These are phyloP conservation scores for Blastobotrys mokoenaii DNA, from an alignment of 805 yeast genomes.

Conservation along the genomic window DNA sequence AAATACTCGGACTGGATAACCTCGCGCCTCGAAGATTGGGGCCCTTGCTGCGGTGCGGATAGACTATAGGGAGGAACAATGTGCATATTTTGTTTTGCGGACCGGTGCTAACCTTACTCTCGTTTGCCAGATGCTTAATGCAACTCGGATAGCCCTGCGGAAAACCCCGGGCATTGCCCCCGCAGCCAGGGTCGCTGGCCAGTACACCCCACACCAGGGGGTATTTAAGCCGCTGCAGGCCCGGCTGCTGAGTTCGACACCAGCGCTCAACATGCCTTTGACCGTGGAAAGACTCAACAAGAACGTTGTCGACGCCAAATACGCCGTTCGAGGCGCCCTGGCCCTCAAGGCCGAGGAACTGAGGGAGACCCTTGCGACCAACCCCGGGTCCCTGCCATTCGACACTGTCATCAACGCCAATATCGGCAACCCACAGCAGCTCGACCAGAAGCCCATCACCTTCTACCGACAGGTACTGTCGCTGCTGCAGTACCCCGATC, in stretches of 20 bases:
- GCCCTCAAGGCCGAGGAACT: constrained; percentile 92
- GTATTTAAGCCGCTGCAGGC: not conserved
- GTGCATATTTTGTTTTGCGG: too few species aligned
- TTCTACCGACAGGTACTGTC: constrained; percentile 90
- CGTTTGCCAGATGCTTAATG: too few species aligned
- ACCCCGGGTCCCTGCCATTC: constrained; percentile 66
- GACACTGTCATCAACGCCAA: constrained; percentile 75
- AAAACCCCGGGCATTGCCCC: not conserved
- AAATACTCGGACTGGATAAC: too few species aligned
- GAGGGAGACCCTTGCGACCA: constrained; percentile 42
- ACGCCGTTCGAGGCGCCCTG: constrained; percentile 91
- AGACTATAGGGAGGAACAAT: too few species aligned
- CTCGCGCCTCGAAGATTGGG: too few species aligned
- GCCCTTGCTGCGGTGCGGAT: too few species aligned
- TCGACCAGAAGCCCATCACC: constrained; percentile 90
- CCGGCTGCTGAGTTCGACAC: not conserved
- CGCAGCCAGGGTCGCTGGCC: not conserved
- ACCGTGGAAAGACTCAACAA: constrained; percentile 54
- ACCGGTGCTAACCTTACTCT: too few species aligned
- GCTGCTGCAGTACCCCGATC: constrained; percentile 73
- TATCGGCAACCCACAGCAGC: constrained; percentile 96
- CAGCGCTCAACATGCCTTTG: constrained; percentile 25
- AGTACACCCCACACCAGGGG: not conserved
- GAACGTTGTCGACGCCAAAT: constrained; percentile 73
- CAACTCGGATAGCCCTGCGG: too few species aligned